Evolutionary conservation across 345 rosid species (phyloP), one percentile per base, ranked within the genome.

Genomic region (Populus ilicifolia): DNA sequence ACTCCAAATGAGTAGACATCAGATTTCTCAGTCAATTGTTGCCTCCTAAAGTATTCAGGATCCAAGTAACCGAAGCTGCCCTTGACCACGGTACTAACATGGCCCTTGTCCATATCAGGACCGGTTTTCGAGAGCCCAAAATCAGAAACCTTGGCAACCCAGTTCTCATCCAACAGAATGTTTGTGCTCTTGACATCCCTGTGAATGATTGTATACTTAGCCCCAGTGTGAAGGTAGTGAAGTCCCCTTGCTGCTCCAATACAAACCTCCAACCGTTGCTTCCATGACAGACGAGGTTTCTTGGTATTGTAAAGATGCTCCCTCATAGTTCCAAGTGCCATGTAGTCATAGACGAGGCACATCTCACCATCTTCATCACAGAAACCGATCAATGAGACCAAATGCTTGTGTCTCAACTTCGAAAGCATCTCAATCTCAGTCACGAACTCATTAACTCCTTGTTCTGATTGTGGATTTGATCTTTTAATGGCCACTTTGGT

Each of bases 151-250:
- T 95, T 90, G 0, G 99, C 98, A 9, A 89, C 92, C 91, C 90
- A 89, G 20, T 96, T 91, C 80, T 91, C 94, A 38, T 96, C 96
- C 29, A 93, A 30, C 9, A 92, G 88, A 64, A 92, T 93, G 87
- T 96, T 93, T n/a, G 98, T 91, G 16, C 97, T 90, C 84, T 95
- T 95, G 1, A 96, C 98, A 70, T 93, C 99, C 62, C 99, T 79
- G 83, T 95, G 99, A 75, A 93, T 93, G 76, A 95, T 95, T 10
- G 96, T 90, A 85, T 91, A 89, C 76, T 88, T 87, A 0, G 99
- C 97, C 27, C 97, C 98, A 0, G 97, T 93, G 85, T 95, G 99
- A 21, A 93, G 90, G 82, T 95, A 93, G 77, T 95, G 97, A 61
- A 92, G 81, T 63, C 99, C 98, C 75, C 93, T 86, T 3, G 97